Base-by-base conservation (phyloP, 2,329 filamentous ascomycete genomes). In the Cladosporium sp. region DNA sequence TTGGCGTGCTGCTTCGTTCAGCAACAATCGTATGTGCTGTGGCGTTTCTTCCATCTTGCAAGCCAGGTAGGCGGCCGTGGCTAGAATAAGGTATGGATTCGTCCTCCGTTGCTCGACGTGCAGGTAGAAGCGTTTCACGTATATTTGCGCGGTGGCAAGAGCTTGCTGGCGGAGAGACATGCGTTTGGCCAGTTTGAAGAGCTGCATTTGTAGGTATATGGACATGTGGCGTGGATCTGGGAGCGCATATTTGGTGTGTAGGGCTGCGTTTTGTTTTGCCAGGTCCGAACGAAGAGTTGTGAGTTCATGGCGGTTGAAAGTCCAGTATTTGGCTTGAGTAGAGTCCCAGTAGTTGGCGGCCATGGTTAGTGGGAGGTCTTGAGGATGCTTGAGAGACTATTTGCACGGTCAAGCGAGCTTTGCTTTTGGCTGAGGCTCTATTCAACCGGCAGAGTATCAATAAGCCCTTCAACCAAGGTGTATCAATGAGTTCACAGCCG, bases 41-140 rank as follows among this genome's bases (percentile, higher is more conserved):
- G 93, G 93, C 43, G 85, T 91, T 69, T 98, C 93, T 68, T 98
- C 93, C 82, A 95, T 95, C 72, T 98, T 98, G 73, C 90, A 95
- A 16, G 93, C 91, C 30, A 98, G 76, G 67, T 98, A 98, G 53
- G 97, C 79, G 4, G 92, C 88, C 1, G 93, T 97, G n/a, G 90
- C 85, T 57, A 95, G 79, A 52, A 97, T 83, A 30, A 97, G 82
- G 65, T 95, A 95, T 3, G 92, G 90, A 61, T 97, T 98, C 41
- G 91, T 95, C 55, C 85, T 83, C 51, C 92, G 85, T 57, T 97
- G 90, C 63, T 95, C 90, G 60, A 95, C 86, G 60, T 86, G 88
- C 39, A 83, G 83, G 69, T 95, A 97, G 75, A 95, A 97, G 53
- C 93, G 83, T 63, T 94, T 92, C 60, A 97, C 79, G 71, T 97